These are phyloP conservation scores for Solanum paucissectum DNA, from an alignment of 257 asterid genomes.

Conservation along the genomic window DNA sequence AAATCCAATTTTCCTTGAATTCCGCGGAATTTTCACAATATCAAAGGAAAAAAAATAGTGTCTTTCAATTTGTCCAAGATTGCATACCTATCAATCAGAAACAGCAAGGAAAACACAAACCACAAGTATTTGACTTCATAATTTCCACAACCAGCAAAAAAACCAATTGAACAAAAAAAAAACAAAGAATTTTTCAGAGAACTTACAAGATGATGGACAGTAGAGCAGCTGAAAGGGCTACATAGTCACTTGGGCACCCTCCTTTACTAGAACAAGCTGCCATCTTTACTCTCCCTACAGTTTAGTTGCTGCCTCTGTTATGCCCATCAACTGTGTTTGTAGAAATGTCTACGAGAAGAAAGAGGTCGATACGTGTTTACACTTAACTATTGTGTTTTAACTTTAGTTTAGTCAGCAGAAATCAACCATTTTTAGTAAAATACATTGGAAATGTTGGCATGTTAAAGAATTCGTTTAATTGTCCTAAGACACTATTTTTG, in stretches of 20 bases:
- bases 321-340: slow-evolving; percentile 19
- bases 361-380: not conserved
- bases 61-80: not conserved
- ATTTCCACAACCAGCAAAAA: not conserved
- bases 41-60: not conserved
- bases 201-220: slow-evolving; percentile 45
- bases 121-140: not conserved
- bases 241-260: slow-evolving; percentile 80
- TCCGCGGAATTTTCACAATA: not conserved
- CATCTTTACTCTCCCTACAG: slow-evolving; percentile 25
- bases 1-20: not conserved
- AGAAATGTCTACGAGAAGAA: slow-evolving; percentile 6
- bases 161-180: not conserved
- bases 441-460: not conserved
- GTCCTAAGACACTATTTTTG: not conserved
- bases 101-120: not conserved
- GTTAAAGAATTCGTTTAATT: not conserved
- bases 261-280: slow-evolving; percentile 58
- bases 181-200: not conserved
- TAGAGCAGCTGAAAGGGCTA: slow-evolving; percentile 52
- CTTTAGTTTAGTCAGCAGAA: not conserved
- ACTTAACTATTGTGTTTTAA: not conserved
- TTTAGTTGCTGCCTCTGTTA: slow-evolving; percentile 5
- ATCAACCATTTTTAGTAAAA: not conserved
- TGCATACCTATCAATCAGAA: not conserved